Base-by-base conservation (phyloP, 2,329 filamentous ascomycete genomes). In the Venturia nashicola region DNA sequence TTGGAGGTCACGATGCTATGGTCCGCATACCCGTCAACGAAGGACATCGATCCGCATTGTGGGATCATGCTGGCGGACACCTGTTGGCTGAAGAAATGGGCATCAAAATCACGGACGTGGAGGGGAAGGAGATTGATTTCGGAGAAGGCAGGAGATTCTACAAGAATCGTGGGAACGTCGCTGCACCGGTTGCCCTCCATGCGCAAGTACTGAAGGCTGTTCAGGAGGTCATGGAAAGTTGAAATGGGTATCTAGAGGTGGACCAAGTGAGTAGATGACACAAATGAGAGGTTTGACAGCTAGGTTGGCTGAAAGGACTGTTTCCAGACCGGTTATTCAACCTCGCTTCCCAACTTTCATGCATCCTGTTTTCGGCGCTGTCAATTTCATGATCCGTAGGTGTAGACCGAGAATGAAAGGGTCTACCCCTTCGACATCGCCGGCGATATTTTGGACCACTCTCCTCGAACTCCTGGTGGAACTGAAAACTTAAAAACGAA, bases 11-110 rank as follows among this genome's bases (percentile, higher is more conserved):
- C 36, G 78, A 81, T 67, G 76, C 79, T 34, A 75, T 80, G 69
- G 68, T 83, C 18, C 78, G 80, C 54, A 76, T 82, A 34, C 78
- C 79, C 9, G 73, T 73, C 62, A 74, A 75, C 3, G 67, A 72
- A 40, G 70, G 72, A 9, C 75, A 80, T 66, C 78, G 75, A 59
- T 79, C 78, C 0, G 76, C 77, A 64, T 73, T 82, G n/a, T 83
- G 81, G 81, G 82, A 83, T 69, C 81, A 83, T 70, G 79, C 79
- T 1, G 81, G 80, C 5, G 81, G 80, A 0, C 77, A 80, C 67
- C 69, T 83, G 34, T 75, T 83, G 54, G 79, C 76, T 63, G 70
- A 78, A 64, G 81, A 83, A 68, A 74, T 77, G 1, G 81, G 82
- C 7, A 79, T 78, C 9, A 72, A 75, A 60, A 76, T 83, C 32